Conservation (phyloP, 148 eudicot genomes). For the Chenopodium suecicum region DNA sequence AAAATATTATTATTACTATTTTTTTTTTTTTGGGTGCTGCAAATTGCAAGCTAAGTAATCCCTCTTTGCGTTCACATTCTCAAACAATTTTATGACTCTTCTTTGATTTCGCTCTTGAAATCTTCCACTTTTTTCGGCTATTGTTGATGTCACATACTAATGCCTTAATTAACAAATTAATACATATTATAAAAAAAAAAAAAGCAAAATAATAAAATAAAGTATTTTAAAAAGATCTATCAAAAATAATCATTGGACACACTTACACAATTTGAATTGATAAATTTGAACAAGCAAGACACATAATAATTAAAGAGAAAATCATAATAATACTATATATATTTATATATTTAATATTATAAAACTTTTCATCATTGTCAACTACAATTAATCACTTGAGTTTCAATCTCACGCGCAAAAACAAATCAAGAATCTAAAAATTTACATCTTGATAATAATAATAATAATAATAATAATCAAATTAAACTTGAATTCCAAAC, state of each 20-base stretch:
- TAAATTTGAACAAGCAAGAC: background rate
- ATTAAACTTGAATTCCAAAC: background rate
- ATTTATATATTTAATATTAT: slow-evolving; percentile 3
- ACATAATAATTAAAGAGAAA: background rate
- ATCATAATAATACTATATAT: background rate
- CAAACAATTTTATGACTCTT: background rate
- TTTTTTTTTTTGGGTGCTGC: background rate
- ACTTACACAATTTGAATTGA: background rate
- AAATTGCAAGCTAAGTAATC: background rate
- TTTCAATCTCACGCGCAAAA: background rate
- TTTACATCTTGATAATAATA: slow-evolving; percentile 17
- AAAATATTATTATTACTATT: no score
- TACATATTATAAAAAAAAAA: no score
- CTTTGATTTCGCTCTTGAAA: background rate
- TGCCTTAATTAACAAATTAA: background rate
- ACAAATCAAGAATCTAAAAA: slow-evolving; percentile 15
- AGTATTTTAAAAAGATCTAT: no score
- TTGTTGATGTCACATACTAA: background rate
- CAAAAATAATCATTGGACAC: background rate
- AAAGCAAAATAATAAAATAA: no score
- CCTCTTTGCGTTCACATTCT: background rate
- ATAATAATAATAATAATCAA: background rate
- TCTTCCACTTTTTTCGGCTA: background rate
- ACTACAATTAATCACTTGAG: slow-evolving; percentile 14
- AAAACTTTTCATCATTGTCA: slow-evolving; percentile 23